These are phyloP conservation scores for Mortierella sp. DNA, from an alignment of 371 early-diverging fungal species.

Conservation along the genomic window DNA sequence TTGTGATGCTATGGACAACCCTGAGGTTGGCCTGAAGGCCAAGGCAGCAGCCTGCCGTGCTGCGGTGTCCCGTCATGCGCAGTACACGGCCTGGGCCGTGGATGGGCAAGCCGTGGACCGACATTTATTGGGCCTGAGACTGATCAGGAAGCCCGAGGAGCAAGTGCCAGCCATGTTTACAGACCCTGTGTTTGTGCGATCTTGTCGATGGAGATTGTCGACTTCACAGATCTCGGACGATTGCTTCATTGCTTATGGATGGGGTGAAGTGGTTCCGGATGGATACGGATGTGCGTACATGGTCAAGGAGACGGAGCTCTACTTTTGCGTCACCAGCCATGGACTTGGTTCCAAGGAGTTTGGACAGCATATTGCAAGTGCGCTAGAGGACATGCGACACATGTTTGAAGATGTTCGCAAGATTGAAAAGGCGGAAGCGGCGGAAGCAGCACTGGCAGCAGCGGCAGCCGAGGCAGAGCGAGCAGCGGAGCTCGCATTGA, in stretches of 20 bases:
- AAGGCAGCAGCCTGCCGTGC: slow-evolving; percentile 72
- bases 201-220: slow-evolving; percentile 90
- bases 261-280: slow-evolving; percentile 93
- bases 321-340: slow-evolving; percentile 80
- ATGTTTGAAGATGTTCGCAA: slow-evolving; percentile 53
- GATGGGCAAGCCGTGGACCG: slow-evolving; percentile 93
- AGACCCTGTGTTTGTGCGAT: slow-evolving; percentile 83
- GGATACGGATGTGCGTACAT: slow-evolving; percentile 95
- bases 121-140: slow-evolving; percentile 78
- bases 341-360: slow-evolving; percentile 65
- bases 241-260: slow-evolving; percentile 91
- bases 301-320: slow-evolving; percentile 83
- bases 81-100: slow-evolving; percentile 84
- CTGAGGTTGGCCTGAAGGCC: slow-evolving; percentile 57
- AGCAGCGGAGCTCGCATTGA: slow-evolving; percentile 18
- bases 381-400: slow-evolving; percentile 77
- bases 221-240: slow-evolving; percentile 93
- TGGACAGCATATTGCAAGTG: slow-evolving; percentile 67
- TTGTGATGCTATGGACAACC: slow-evolving; percentile 87
- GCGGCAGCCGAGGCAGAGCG: slow-evolving; percentile 24
- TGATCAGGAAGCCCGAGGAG: slow-evolving; percentile 71
- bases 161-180: slow-evolving; percentile 79
- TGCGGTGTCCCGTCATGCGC: slow-evolving; percentile 82
- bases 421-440: slow-evolving; percentile 53
- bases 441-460: slow-evolving; percentile 30